Evolutionary conservation across 2,329 filamentous ascomycete genomes (phyloP).

Genomic region (Penicillium polonicum): DNA sequence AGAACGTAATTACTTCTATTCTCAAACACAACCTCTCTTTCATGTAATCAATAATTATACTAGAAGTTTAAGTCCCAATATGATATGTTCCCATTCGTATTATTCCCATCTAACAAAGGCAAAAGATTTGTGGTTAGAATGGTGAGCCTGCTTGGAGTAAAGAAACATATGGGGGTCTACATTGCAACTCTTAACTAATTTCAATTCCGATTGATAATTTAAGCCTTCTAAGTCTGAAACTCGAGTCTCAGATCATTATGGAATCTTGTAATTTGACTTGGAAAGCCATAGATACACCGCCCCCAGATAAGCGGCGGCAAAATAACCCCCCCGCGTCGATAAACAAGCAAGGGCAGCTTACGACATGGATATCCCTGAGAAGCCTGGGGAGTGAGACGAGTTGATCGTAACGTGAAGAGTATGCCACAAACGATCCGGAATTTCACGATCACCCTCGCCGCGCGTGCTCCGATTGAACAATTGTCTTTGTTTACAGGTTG

Average conservation of each 20-base stretch:
- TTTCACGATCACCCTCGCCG: not conserved
- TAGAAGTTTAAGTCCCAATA: not conserved
- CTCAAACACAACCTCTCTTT: not conserved
- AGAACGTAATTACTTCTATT: not conserved
- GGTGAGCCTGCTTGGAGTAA: not conserved
- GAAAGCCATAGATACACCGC: slow-evolving; percentile 8
- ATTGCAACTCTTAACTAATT: not conserved
- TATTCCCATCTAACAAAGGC: not conserved
- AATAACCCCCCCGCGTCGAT: slow-evolving; percentile 34
- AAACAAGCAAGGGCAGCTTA: slow-evolving; percentile 28
- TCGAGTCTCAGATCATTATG: not conserved
- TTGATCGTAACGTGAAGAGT: not conserved
- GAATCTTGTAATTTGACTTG: not conserved
- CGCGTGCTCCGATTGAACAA: not conserved
- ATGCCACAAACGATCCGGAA: not conserved
- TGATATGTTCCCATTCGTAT: not conserved
- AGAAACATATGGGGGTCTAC: not conserved
- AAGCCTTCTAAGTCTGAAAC: not conserved
- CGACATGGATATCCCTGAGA: not conserved
- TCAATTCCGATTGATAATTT: not conserved
- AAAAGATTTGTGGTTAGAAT: not conserved
- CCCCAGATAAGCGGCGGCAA: slow-evolving; percentile 28
- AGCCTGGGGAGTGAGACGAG: not conserved
- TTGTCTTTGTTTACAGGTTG: slow-evolving; percentile 1
- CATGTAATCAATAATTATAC: not conserved